phyloP scores from a whole-genome alignment of 1,284 basidiomycete species.

The Heterobasidion irregulare region DNA sequence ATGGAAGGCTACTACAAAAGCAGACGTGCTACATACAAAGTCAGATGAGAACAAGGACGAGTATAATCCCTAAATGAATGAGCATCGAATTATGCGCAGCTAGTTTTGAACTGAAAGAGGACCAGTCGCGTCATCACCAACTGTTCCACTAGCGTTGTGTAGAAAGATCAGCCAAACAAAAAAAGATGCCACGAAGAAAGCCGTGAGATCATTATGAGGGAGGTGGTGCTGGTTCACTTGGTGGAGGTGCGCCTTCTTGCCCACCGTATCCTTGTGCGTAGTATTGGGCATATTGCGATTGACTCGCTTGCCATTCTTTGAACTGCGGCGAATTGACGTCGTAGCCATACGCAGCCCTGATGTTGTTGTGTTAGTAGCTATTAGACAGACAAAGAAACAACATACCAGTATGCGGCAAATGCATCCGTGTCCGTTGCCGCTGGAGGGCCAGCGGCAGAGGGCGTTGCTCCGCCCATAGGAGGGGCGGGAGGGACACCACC shows the following conservation, averaged over 20 bases:
- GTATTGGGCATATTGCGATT: conserved; percentile 64
- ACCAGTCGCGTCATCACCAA: background rate
- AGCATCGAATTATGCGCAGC: background rate
- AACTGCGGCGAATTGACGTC: conserved; percentile 79
- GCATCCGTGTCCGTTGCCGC: conserved; percentile 49
- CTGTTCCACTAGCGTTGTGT: background rate
- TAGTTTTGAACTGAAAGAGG: background rate
- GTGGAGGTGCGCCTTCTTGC: conserved; percentile 21
- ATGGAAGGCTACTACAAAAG: background rate
- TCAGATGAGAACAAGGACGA: background rate
- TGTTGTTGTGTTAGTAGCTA: conserved; percentile 1
- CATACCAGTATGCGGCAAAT: conserved; percentile 65
- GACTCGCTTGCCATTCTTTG: conserved; percentile 68
- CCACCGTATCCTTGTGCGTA: conserved; percentile 33
- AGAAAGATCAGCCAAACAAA: background rate
- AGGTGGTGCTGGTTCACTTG: conserved; percentile 29
- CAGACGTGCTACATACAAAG: background rate
- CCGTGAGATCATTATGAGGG: conserved; percentile 15
- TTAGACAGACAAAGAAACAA: conserved; percentile 1
- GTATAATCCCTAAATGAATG: background rate
- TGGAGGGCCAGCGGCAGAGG: conserved; percentile 33
- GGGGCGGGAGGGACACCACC: conserved; percentile 27
- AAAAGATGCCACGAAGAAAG: background rate
- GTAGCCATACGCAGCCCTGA: conserved; percentile 82
- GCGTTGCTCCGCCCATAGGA: conserved; percentile 20